Conservation (phyloP, 179 eudicot species). For the Beta corolliflora region DNA sequence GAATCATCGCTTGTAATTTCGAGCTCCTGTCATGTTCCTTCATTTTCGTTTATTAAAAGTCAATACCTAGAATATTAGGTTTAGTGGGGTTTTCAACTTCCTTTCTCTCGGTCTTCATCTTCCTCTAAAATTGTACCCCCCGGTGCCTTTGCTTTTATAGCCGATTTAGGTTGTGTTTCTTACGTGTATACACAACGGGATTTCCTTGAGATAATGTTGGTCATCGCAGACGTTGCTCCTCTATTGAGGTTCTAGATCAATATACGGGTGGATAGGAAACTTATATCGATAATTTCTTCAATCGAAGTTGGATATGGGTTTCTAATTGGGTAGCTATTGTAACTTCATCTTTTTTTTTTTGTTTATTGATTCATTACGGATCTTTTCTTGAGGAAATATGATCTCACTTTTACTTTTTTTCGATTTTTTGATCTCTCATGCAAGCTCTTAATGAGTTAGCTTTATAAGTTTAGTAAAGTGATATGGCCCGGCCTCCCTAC, state of each 20-base stretch:
- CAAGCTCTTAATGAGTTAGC: neutral
- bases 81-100: no score
- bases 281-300: neutral
- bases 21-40: no score
- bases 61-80: no score
- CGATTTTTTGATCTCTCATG: neutral
- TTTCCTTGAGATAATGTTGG: neutral
- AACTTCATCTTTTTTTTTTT: neutral
- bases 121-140: no score
- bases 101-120: no score
- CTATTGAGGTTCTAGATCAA: neutral
- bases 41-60: no score
- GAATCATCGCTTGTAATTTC: no score
- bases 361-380: neutral
- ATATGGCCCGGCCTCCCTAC: no score
- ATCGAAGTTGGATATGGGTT: neutral
- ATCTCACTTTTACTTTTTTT: neutral
- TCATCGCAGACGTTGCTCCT: neutral
- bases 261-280: neutral
- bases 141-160: no score
- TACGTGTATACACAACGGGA: no score
- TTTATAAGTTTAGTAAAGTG: neutral
- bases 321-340: neutral
- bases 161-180: neutral
- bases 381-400: neutral